Evolutionary conservation across 768 basidiomycete species (phyloP), one percentile per base, ranked within the genome.

Genomic region (Rhizopogon rudus): DNA sequence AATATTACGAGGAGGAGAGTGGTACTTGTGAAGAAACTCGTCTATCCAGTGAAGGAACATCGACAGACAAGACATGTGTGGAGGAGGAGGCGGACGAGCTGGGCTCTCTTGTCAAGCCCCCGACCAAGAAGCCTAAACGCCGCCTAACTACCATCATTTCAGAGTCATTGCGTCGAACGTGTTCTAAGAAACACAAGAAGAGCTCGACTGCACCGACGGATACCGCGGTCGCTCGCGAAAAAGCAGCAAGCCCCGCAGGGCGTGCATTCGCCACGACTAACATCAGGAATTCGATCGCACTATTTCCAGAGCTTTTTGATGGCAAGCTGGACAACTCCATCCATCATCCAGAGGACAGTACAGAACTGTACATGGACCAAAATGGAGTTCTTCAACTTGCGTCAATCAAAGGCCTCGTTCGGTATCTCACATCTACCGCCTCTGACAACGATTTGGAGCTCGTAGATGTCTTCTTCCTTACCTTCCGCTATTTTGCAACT

Each of bases 401-500:
- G 17, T 73, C 77, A 6, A 64, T 81, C 39, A 61, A 68, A 13
- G 75, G 75, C 39, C 70, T 81, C 52, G 68, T 81, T 40, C 71
- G 72, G 37, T 71, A 81, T 20, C 67, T 82, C 55, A 78, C 80
- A 1, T 75, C 76, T 3, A 71, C 73, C 40, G 70, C 75, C 40
- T 63, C 63, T 8, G 58, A 74, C 16, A 52, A 44, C 46, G 77
- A 84, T 54, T 65, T 69, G 51, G 66, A 78, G 40, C 65, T 87
- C 68, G 62, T 70, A 57, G 67, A 78, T 56, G 67, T 80, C 2
- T 87, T 91, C 71, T 84, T 88, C 69, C 69, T 83, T n/a, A 82
- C 79, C 51, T 91, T 90, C 70, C 82, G 88, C 28, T 77, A 82
- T 57, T 90, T 87, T 72, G 77, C 80, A 13, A 74, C 75, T 0